Evolutionary conservation across 345 rosid genomes (phyloP).

Genomic region (Psidium guajava): DNA sequence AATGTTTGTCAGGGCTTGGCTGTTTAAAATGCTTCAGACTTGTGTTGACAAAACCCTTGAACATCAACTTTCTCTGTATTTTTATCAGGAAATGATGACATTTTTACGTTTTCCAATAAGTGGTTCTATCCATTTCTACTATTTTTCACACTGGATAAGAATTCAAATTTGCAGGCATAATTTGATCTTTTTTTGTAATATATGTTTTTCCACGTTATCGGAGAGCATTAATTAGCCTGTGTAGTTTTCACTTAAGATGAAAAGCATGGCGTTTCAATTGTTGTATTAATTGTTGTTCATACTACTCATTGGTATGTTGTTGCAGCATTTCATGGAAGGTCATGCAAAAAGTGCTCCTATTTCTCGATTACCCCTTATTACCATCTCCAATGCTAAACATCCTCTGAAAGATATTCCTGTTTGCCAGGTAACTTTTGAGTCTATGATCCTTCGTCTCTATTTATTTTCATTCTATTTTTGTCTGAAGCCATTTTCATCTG

Average conservation of each 20-base stretch:
- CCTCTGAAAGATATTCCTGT: conserved; percentile 78
- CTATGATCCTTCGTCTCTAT: conserved; percentile 2
- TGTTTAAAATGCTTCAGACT: neutral
- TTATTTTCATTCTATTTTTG: conserved; percentile 7
- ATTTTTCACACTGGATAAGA: neutral
- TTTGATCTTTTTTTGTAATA: neutral
- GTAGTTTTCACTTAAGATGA: neutral
- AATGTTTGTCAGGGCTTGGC: neutral
- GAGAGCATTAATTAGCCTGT: neutral
- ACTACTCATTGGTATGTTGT: neutral
- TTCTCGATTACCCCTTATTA: conserved; percentile 79
- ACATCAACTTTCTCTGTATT: neutral
- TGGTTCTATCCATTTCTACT: neutral
- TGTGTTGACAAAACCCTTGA: neutral
- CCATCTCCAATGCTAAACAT: conserved; percentile 57
- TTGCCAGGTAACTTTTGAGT: conserved; percentile 49
- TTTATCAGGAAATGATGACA: neutral
- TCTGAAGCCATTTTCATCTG: conserved; percentile 22
- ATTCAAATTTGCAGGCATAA: neutral
- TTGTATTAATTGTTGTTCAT: neutral
- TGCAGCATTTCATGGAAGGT: conserved; percentile 98
- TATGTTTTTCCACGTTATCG: neutral
- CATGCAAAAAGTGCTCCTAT: conserved; percentile 93
- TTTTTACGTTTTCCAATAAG: neutral
- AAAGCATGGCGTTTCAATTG: neutral